Evolutionary conservation across 2,329 filamentous ascomycete species (phyloP).

Genomic region (Fusarium falciforme): DNA sequence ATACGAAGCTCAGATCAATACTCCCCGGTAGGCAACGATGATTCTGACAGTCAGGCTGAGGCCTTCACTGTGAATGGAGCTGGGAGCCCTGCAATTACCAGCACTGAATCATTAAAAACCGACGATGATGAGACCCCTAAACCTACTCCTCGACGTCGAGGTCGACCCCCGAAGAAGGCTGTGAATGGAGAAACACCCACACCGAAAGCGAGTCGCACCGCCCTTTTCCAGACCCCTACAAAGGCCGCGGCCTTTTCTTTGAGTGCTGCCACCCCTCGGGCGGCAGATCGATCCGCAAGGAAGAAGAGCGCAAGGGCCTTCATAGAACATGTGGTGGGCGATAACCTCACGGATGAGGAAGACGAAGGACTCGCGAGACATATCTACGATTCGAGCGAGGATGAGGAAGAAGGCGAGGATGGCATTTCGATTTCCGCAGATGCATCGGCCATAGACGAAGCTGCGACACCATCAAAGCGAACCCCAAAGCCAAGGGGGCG

Average conservation of each 20-base stretch:
- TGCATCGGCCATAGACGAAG: conserved; percentile 46
- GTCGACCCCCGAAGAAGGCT: conserved; percentile 49
- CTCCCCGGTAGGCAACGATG: conserved; percentile 9
- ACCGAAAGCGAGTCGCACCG: conserved; percentile 50
- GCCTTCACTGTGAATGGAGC: conserved; percentile 13
- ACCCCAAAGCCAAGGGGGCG: conserved; percentile 45
- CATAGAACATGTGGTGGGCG: conserved; percentile 76
- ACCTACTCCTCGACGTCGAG: conserved; percentile 51
- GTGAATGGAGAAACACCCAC: conserved; percentile 50
- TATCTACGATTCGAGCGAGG: conserved; percentile 71
- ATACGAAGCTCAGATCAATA: conserved; percentile 38
- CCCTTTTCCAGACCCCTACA: conserved; percentile 53
- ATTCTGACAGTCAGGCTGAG: conserved; percentile 38
- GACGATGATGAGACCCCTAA: conserved; percentile 43
- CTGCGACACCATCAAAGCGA: conserved; percentile 59
- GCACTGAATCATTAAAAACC: conserved; percentile 25
- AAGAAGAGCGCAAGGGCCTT: conserved; percentile 84
- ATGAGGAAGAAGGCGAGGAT: conserved; percentile 55
- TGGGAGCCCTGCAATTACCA: conserved; percentile 9
- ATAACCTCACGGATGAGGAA: conserved; percentile 75
- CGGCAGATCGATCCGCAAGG: conserved; percentile 86
- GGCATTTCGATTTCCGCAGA: conserved; percentile 29
- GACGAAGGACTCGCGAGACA: conserved; percentile 75
- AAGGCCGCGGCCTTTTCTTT: conserved; percentile 45
- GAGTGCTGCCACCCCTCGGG: conserved; percentile 69